A percentile compares a stretch with the other conserved stretches of the same genome.
These are phyloP conservation scores for Coemansia sp. DNA, from an alignment of 371 early-diverging fungal genomes.

Conservation along the genomic window DNA sequence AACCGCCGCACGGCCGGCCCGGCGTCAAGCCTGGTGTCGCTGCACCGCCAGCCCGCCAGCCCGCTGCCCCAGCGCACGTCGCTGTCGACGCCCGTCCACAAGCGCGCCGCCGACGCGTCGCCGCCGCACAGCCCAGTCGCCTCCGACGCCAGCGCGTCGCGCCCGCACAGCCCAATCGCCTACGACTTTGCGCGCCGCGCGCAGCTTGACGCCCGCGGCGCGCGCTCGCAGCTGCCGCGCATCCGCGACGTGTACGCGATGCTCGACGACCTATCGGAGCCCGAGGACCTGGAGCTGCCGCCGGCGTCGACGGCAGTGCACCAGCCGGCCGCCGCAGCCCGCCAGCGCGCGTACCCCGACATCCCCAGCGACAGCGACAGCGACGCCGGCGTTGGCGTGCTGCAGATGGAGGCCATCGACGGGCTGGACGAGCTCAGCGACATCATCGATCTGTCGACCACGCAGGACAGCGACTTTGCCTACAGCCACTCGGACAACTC, in stretches of 20 bases:
- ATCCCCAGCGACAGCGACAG: neutral
- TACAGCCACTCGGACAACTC: slow-evolving; percentile 40
- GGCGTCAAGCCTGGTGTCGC: slow-evolving; percentile 21
- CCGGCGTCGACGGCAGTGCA: slow-evolving; percentile 19
- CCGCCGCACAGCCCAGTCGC: neutral
- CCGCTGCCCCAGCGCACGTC: slow-evolving; percentile 34
- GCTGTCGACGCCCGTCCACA: slow-evolving; percentile 32
- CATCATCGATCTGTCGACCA: slow-evolving; percentile 22
- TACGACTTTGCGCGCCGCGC: neutral
- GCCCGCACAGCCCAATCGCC: neutral
- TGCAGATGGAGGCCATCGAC: slow-evolving; percentile 47
- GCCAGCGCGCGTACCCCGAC: neutral
- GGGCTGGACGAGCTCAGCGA: slow-evolving; percentile 43
- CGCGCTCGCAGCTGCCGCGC: slow-evolving; percentile 1
- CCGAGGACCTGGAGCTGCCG: slow-evolving; percentile 39
- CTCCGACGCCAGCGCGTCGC: slow-evolving; percentile 1
- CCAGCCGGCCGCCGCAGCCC: neutral
- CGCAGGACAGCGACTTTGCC: slow-evolving; percentile 30
- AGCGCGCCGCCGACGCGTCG: neutral
- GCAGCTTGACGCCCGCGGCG: neutral
- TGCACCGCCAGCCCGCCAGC: slow-evolving; percentile 17
- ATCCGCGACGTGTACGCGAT: slow-evolving; percentile 18
- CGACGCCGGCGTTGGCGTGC: slow-evolving; percentile 7
- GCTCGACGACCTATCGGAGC: slow-evolving; percentile 33
- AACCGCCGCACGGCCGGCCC: slow-evolving; percentile 11